These are phyloP conservation scores for Diaporthe aspalathi DNA, from an alignment of 2,329 filamentous ascomycete genomes.

Conservation along the genomic window DNA sequence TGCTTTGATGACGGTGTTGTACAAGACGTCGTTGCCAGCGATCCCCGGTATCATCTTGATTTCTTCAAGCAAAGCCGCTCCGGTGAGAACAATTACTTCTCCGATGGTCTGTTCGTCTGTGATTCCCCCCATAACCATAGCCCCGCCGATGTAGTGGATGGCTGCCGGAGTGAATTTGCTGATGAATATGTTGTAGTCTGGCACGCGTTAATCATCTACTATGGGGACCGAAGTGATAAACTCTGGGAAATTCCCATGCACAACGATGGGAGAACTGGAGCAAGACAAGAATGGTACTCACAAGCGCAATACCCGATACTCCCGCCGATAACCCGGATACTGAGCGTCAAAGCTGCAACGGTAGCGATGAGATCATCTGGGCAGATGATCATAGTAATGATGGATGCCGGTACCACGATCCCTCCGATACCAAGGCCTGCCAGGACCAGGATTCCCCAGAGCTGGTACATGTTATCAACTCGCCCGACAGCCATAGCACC, in stretches of 20 bases:
- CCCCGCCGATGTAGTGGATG: slow-evolving; percentile 59
- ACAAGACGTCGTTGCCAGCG: slow-evolving; percentile 60
- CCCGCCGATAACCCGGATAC: slow-evolving; percentile 76
- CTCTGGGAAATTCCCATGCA: no score
- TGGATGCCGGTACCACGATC: slow-evolving; percentile 74
- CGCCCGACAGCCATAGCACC: slow-evolving; percentile 63
- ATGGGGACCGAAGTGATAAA: no score
- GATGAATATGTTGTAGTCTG: slow-evolving; percentile 64
- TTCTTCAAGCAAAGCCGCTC: slow-evolving; percentile 60
- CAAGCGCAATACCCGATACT: slow-evolving; percentile 71
- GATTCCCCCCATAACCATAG: slow-evolving; percentile 63
- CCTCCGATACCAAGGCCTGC: slow-evolving; percentile 74
- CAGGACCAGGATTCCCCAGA: slow-evolving; percentile 66
- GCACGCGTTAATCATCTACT: no score
- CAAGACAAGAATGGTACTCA: no score
- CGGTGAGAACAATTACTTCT: slow-evolving; percentile 64
- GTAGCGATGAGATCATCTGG: slow-evolving; percentile 78
- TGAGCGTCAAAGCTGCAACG: slow-evolving; percentile 73
- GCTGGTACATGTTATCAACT: slow-evolving; percentile 62
- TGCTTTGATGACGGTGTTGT: slow-evolving; percentile 63
- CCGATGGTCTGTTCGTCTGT: slow-evolving; percentile 58
- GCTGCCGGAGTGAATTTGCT: slow-evolving; percentile 58
- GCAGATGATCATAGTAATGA: slow-evolving; percentile 77
- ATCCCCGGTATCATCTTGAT: slow-evolving; percentile 64
- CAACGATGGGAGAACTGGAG: no score